A percentile compares a stretch with the other conserved stretches of the same genome.
Conservation (phyloP, 179 eudicot species). For the Silene coronaria region DNA sequence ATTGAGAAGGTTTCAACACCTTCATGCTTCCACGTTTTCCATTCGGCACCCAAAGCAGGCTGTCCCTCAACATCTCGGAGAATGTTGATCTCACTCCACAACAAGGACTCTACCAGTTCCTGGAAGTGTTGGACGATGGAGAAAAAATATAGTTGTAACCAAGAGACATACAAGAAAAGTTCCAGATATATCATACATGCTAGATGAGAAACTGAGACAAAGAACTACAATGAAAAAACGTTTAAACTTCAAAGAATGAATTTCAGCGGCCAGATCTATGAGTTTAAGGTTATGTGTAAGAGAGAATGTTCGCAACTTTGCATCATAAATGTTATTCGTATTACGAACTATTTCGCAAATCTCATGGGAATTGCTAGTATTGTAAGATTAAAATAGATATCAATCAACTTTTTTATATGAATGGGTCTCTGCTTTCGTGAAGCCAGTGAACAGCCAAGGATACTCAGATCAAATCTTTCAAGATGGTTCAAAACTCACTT, state of each 20-base stretch:
- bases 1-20: slow-evolving; percentile 58
- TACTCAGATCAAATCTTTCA: too few species aligned
- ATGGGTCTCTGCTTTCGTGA: too few species aligned
- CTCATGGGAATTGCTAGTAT: too few species aligned
- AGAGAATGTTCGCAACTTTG: neutral
- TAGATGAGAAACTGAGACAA: neutral
- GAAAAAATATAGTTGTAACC: slow-evolving; percentile 15
- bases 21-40: slow-evolving; percentile 80
- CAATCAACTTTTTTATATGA: too few species aligned
- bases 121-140: slow-evolving; percentile 27
- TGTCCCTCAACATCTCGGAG: slow-evolving; percentile 42
- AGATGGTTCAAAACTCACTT: too few species aligned
- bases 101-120: slow-evolving; percentile 72
- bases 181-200: neutral
- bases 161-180: slow-evolving; percentile 4
- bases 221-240: neutral
- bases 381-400: too few species aligned
- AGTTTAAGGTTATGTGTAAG: neutral
- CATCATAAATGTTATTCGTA: too few species aligned
- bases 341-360: too few species aligned
- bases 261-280: neutral
- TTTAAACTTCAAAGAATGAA: neutral
- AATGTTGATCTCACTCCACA: slow-evolving; percentile 64
- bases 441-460: too few species aligned
- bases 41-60: slow-evolving; percentile 54